Evolutionary conservation across 2,329 filamentous ascomycete species (phyloP), one percentile per base, ranked within the genome.

Genomic region (Pseudopithomyces maydicus): DNA sequence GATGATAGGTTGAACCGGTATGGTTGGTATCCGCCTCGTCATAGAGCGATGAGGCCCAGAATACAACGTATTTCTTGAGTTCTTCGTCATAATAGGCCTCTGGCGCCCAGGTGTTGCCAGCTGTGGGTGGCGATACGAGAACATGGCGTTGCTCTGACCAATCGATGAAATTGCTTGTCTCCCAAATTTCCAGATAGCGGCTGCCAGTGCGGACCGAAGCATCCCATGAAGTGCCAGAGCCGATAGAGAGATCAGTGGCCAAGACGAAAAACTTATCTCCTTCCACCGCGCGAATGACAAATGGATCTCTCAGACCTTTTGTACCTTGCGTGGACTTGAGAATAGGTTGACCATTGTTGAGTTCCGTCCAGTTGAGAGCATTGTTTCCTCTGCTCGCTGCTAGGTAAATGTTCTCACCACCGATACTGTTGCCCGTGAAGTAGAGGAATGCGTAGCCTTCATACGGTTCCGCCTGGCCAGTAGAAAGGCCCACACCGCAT

Each of bases 61-160:
- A 83, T 51, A 75, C 71, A 1, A 74, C 70, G 26, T 82, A 84
- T 0, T 72, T 65, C 8, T 77, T 76, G 10, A 80, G 70, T 0
- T 71, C 72, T 0, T 76, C 66, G 14, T 83, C 81, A 54, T 80
- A 84, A 63, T 80, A 82, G 0, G 82, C 81, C 43, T 84, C 81
- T 0, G 81, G 81, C 0, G 82, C 82, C 81, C 82, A 84, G 0
- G 82, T 84, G 48, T 82, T 85, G 2, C 82, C 82, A 0, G 81
- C 82, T 0, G 75, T 80, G 1, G 74, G 58, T 0, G 82, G 81
- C 0, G 81, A 82, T 0, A 84, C 80, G 6, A 77, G 72, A 20
- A 83, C 70, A 20, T 83, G 81, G 15, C 82, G 77, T 55, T 84
- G 82, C 19, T 69, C 73, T 1, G 80, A 81, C 82, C 82, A 84